These are phyloP conservation scores for Vitis riparia DNA, from an alignment of 164 flowering plant species.

Conservation along the genomic window DNA sequence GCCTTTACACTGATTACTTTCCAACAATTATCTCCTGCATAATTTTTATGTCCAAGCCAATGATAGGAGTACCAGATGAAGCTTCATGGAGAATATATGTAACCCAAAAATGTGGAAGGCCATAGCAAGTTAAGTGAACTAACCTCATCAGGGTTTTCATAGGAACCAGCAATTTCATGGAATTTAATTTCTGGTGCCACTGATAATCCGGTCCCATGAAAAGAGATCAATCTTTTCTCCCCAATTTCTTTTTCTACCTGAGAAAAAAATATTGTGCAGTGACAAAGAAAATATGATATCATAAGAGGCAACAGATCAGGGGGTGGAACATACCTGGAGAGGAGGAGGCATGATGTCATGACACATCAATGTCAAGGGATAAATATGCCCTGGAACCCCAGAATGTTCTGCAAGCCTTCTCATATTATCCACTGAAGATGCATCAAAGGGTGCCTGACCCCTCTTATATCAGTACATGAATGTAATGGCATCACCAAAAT, in stretches of 20 bases:
- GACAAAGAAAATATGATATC: constrained; percentile 1
- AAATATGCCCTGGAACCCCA: constrained; percentile 76
- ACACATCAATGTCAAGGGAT: constrained; percentile 76
- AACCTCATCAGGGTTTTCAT: constrained; percentile 71
- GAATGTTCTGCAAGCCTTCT: constrained; percentile 85
- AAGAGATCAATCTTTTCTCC: constrained; percentile 72
- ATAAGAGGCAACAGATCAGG: not conserved
- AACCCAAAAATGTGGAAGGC: not conserved
- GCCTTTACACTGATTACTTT: too few relatives aligned
- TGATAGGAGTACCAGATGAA: too few relatives aligned
- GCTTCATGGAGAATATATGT: not conserved
- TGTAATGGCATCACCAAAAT: constrained; percentile 6
- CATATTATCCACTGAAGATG: constrained; percentile 83
- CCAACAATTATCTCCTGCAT: too few relatives aligned
- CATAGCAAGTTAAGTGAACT: constrained; percentile 12
- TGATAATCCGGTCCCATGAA: constrained; percentile 81
- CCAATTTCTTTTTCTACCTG: constrained; percentile 96
- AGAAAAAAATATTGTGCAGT: not conserved
- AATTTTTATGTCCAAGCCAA: too few relatives aligned
- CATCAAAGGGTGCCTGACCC: constrained; percentile 88
- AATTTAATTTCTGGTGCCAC: constrained; percentile 61
- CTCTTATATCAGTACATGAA: constrained; percentile 35
- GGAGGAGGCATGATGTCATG: constrained; percentile 98
- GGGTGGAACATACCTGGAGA: constrained; percentile 44
- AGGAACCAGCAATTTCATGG: constrained; percentile 36